Evolutionary conservation across 768 basidiomycete genomes (phyloP).

Genomic region (Leccinum longicurvipes): DNA sequence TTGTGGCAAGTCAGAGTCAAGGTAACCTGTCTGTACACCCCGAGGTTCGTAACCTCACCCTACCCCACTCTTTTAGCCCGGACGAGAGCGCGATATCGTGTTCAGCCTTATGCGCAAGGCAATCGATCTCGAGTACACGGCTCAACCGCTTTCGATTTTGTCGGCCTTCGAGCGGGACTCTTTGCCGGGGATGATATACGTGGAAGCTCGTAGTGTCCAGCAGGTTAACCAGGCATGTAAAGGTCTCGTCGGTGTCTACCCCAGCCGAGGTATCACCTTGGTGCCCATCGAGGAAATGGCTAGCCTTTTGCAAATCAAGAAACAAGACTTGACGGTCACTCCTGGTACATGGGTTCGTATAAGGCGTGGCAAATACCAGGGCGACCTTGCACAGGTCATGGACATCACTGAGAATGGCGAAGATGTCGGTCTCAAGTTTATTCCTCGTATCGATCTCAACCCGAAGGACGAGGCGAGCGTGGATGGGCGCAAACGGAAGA

Average conservation of each 20-base stretch:
- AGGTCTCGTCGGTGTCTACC: slow-evolving; percentile 92
- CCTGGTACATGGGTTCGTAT: slow-evolving; percentile 95
- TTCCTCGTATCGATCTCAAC: slow-evolving; percentile 96
- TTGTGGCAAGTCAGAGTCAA: slow-evolving; percentile 95
- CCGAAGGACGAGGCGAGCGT: slow-evolving; percentile 76
- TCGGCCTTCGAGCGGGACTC: slow-evolving; percentile 97
- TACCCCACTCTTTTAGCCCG: slow-evolving; percentile 51
- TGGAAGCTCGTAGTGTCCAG: slow-evolving; percentile 87
- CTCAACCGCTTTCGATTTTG: slow-evolving; percentile 76
- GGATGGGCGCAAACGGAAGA: slow-evolving; percentile 77
- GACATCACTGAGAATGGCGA: slow-evolving; percentile 93
- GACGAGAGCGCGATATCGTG: slow-evolving; percentile 89
- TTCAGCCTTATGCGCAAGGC: slow-evolving; percentile 95
- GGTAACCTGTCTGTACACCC: slow-evolving; percentile 41
- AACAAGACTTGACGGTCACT: slow-evolving; percentile 80
- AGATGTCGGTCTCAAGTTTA: slow-evolving; percentile 87
- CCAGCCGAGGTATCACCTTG: slow-evolving; percentile 73
- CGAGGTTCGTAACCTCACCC: background rate
- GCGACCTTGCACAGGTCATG: slow-evolving; percentile 93
- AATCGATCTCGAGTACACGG: slow-evolving; percentile 76
- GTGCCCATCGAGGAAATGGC: slow-evolving; percentile 99
- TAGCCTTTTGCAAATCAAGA: slow-evolving; percentile 91
- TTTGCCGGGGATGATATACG: slow-evolving; percentile 91
- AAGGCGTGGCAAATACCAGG: slow-evolving; percentile 88
- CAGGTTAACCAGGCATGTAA: slow-evolving; percentile 82